phyloP scores from a whole-genome alignment of 208 protist genomes.

The Leishmania turanica region DNA sequence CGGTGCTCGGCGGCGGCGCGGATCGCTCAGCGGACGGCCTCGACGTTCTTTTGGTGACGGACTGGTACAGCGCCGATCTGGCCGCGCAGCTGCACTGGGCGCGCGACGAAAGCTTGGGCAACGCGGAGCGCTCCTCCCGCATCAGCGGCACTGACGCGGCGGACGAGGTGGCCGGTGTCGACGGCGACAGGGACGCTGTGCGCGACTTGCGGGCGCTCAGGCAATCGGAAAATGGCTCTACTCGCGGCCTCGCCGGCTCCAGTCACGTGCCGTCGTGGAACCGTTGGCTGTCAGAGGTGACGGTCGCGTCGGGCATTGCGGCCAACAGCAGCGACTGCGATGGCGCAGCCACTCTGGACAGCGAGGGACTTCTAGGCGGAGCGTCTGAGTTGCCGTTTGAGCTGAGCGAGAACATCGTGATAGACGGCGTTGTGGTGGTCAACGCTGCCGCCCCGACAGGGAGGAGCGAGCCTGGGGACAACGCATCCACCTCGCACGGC shows the following conservation, averaged over 20 bases:
- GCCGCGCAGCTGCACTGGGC: constrained; percentile 7
- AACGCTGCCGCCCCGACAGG: not conserved
- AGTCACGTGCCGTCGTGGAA: constrained; percentile 61
- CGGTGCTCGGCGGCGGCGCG: constrained; percentile 15
- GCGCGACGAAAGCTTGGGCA: not conserved
- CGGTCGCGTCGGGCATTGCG: not conserved
- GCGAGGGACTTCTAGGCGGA: constrained; percentile 22
- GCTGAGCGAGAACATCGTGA: constrained; percentile 23
- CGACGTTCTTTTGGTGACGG: constrained; percentile 49
- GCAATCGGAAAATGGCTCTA: not conserved
- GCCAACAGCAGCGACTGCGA: constrained; percentile 4
- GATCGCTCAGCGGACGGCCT: constrained; percentile 18
- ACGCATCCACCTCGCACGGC: not conserved
- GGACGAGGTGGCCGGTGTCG: not conserved
- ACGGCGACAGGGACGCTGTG: not conserved
- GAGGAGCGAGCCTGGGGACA: not conserved
- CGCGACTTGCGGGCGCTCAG: not conserved
- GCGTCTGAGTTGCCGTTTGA: constrained; percentile 3
- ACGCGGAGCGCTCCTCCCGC: not conserved
- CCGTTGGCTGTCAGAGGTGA: constrained; percentile 29
- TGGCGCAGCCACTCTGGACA: constrained; percentile 2
- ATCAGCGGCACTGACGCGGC: not conserved
- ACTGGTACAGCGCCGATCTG: constrained; percentile 46
- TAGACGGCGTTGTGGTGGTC: constrained; percentile 21
- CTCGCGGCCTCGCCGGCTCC: constrained; percentile 30